A percentile compares a stretch with the other conserved stretches of the same genome.
Evolutionary conservation across 805 yeast species (phyloP).

Genomic region (Candida nanaspora): DNA sequence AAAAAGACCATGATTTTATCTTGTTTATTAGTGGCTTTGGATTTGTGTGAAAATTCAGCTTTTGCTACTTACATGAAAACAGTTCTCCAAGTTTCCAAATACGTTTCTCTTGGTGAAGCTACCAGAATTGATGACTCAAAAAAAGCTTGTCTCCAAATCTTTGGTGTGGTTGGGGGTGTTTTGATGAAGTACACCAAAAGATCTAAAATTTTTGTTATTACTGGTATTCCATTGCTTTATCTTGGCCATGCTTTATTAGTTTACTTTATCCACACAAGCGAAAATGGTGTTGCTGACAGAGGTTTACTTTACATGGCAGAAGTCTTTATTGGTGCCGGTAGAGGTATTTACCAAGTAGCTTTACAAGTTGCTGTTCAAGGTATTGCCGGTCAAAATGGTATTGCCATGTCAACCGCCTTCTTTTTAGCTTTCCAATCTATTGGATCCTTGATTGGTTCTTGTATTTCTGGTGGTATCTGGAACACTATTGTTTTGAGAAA

Average conservation of each 20-base stretch:
- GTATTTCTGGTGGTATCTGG: constrained; percentile 24
- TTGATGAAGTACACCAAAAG: constrained; percentile 22
- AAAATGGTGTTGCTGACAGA: constrained; percentile 10
- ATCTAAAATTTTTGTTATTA: constrained; percentile 17
- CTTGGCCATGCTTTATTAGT: constrained; percentile 22
- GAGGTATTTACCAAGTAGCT: constrained; percentile 19
- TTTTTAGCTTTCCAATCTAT: constrained; percentile 20
- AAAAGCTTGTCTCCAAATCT: constrained; percentile 20
- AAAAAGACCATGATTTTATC: neutral
- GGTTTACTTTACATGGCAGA: constrained; percentile 13
- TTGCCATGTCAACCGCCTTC: constrained; percentile 26
- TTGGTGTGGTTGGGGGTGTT: constrained; percentile 20
- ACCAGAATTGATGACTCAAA: constrained; percentile 24
- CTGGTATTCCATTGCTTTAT: constrained; percentile 16
- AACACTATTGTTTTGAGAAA: constrained; percentile 11
- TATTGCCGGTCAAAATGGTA: constrained; percentile 19
- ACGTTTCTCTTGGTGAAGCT: constrained; percentile 21
- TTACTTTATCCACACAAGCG: constrained; percentile 16
- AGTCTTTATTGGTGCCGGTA: constrained; percentile 22
- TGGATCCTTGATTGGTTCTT: constrained; percentile 23
- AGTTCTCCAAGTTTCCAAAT: constrained; percentile 23
- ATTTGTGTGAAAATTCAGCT: constrained; percentile 18
- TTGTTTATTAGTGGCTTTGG: constrained; percentile 12
- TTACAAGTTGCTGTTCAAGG: constrained; percentile 22
- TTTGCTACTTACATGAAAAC: constrained; percentile 21